These are phyloP conservation scores for Pseudogymnoascus sp. DNA, from an alignment of 2,329 filamentous ascomycete species.

Conservation along the genomic window DNA sequence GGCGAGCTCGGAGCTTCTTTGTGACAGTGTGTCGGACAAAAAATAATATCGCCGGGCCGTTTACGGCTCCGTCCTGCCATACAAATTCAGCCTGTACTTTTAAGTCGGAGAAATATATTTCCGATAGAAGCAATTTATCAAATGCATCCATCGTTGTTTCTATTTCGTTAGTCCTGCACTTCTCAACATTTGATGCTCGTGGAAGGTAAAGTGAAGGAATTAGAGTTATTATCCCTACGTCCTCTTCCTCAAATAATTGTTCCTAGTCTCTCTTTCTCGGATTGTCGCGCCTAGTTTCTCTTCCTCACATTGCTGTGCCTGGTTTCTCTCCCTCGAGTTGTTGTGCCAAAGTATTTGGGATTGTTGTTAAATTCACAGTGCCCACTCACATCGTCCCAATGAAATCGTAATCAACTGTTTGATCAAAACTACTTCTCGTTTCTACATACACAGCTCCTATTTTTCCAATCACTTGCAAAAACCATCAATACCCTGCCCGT, in stretches of 20 bases:
- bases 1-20: conserved; percentile 7
- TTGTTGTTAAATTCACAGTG: neutral
- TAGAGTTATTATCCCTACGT: no score
- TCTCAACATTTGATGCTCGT: no score
- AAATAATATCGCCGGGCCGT: conserved; percentile 1
- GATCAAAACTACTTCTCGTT: conserved; percentile 5
- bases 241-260: no score
- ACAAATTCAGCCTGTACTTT: neutral
- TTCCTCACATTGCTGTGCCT: neutral
- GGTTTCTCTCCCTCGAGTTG: neutral
- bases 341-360: no score
- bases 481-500: conserved; percentile 6
- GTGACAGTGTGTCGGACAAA: neutral
- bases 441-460: conserved; percentile 8
- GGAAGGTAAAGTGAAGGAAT: no score
- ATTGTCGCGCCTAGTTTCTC: neutral
- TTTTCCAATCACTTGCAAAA: conserved; percentile 5
- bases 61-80: neutral
- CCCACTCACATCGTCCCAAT: neutral
- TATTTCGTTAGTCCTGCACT: no score
- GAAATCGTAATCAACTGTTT: neutral
- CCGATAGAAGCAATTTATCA: neutral
- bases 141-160: neutral
- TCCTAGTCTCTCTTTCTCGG: neutral
- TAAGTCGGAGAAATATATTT: neutral